Conservation (phyloP, 108 stramenopile species). For the Cyclotella baltica region DNA sequence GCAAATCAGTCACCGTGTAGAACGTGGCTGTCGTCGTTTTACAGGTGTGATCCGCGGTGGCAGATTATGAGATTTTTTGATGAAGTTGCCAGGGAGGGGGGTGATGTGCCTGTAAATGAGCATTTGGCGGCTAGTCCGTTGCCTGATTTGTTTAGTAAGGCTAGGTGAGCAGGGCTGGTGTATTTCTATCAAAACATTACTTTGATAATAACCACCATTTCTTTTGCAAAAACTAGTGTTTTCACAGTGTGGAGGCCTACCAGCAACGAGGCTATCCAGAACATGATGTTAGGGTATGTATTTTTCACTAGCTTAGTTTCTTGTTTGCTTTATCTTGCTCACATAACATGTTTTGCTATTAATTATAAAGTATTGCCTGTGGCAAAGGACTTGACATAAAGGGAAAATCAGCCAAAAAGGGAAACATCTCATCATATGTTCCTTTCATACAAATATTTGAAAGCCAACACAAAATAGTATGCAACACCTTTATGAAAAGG, state of each 20-base stretch:
- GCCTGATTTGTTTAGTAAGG: slow-evolving; percentile 28
- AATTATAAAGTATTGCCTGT: too few relatives aligned
- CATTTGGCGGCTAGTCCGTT: slow-evolving; percentile 30
- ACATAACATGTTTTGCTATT: too few relatives aligned
- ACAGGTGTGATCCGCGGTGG: slow-evolving; percentile 60
- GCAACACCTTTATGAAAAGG: slow-evolving; percentile 23
- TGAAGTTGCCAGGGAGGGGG: slow-evolving; percentile 64
- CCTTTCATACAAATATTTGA: slow-evolving; percentile 78
- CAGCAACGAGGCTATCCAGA: slow-evolving; percentile 66
- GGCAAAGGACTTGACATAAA: slow-evolving; percentile 84
- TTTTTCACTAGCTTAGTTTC: too few relatives aligned
- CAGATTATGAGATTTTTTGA: slow-evolving; percentile 65
- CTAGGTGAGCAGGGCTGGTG: slow-evolving; percentile 15
- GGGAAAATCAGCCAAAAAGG: slow-evolving; percentile 73
- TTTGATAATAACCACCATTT: too few relatives aligned
- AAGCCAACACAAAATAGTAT: slow-evolving; percentile 55
- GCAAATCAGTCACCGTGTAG: slow-evolving; percentile 24
- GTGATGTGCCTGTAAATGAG: slow-evolving; percentile 40
- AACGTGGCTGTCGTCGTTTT: slow-evolving; percentile 52
- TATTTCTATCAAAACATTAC: too few relatives aligned
- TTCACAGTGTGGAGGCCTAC: slow-evolving; percentile 84
- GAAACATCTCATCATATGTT: slow-evolving; percentile 59
- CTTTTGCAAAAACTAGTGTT: slow-evolving; percentile 49
- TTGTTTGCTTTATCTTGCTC: too few relatives aligned
- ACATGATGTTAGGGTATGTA: slow-evolving; percentile 74